These are phyloP conservation scores for Metschnikowia corniflorae DNA, from an alignment of 805 yeast species.

Conservation along the genomic window DNA sequence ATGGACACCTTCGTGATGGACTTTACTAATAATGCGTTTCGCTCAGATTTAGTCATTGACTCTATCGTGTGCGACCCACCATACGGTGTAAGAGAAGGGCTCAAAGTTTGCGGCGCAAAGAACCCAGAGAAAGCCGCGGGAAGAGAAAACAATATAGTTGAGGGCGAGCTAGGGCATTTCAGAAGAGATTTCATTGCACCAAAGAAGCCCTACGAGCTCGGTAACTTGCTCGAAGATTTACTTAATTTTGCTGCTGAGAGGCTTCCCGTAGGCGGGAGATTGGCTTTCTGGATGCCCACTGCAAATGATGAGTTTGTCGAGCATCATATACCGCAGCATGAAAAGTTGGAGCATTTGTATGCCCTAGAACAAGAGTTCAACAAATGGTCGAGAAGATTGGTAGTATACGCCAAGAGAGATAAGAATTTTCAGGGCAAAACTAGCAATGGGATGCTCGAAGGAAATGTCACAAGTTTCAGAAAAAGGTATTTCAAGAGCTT, in stretches of 20 bases:
- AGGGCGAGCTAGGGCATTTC: constrained; percentile 74
- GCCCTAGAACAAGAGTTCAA: constrained; percentile 84
- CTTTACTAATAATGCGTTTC: constrained; percentile 84
- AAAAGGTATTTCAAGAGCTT: constrained; percentile 75
- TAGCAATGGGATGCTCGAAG: constrained; percentile 41
- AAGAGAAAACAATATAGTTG: constrained; percentile 67
- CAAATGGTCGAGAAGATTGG: constrained; percentile 86
- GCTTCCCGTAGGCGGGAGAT: constrained; percentile 70
- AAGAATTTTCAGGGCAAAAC: constrained; percentile 47
- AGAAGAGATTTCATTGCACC: constrained; percentile 87
- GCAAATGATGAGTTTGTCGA: constrained; percentile 79
- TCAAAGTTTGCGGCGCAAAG: constrained; percentile 86
- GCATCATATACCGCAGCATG: constrained; percentile 75
- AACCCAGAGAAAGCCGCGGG: constrained; percentile 65
- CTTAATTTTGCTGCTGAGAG: constrained; percentile 68
- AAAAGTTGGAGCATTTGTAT: constrained; percentile 63
- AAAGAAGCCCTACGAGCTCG: constrained; percentile 83
- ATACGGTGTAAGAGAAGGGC: constrained; percentile 93
- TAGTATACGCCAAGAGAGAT: constrained; percentile 72
- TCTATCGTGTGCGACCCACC: constrained; percentile 95
- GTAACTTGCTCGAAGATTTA: constrained; percentile 72
- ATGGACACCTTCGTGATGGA: constrained; percentile 88
- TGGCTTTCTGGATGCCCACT: constrained; percentile 97
- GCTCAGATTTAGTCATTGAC: constrained; percentile 62
- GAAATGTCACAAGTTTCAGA: constrained; percentile 57